Base-by-base conservation (phyloP, 208 protist species). In the Leishmania braziliensis region DNA sequence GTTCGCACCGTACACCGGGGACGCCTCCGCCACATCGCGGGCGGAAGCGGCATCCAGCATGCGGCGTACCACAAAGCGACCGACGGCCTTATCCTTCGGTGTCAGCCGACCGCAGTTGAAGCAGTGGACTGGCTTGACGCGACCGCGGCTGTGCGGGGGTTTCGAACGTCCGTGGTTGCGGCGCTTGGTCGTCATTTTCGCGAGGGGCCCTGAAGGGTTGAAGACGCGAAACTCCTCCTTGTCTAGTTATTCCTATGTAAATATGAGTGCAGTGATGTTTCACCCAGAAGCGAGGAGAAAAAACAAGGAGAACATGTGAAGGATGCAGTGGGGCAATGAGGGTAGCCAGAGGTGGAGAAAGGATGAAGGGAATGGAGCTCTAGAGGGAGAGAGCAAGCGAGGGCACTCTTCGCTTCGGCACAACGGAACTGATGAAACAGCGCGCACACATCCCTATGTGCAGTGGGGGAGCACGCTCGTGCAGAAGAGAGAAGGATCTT, bases 51-150 rank as follows among this genome's bases (percentile, higher is more conserved):
- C 92, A 86, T 99, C 99, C 74, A 99, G 95, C 88, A 99, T 99
- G 93, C 98, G 98, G 89, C 99, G 97, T 78, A 99, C 97, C 56
- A 99, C 89, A 89, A 99, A 99, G 90, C 99, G 97, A 88, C 99
- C 98, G 83, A 99, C 97, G 33, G 99, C 98, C 95, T 99, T 99
- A 83, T 99, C 99, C 96, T 99, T 98, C 70, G 95, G 91, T 46
- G 82, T 89, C 77, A 98, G 91, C 60, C 94, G 95, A 84, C 92
- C 90, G 86, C 95, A 98, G 95, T 98, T 98, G 89, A 97, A 96
- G 93, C 95, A 98, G 93, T 97, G 94, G 75, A 97, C 91, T 54
- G 94, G 95, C 79, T 91, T 96, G 84, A 93, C 91, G 84, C 94
- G 95, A 72, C 94, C 95, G 87, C 95, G 95, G 89, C 91, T 94